Evolutionary conservation across 257 asterid species (phyloP).

Genomic region (Solanum okadae): DNA sequence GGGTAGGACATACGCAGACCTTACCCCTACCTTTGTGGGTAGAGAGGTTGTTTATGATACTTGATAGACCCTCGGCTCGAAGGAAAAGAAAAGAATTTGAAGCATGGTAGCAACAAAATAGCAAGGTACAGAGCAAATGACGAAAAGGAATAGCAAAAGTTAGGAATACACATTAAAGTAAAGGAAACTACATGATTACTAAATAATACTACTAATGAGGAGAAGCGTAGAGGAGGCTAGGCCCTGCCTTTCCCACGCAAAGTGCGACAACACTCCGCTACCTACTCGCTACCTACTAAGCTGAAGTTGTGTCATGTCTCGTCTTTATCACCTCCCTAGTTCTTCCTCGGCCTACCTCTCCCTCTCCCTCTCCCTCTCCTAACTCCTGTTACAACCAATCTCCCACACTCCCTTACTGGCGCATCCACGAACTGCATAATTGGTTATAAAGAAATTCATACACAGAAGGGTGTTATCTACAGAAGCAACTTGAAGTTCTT

Average conservation of each 20-base stretch:
- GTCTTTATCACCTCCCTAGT: neutral
- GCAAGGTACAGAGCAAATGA: neutral
- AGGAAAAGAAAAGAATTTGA: too few species aligned
- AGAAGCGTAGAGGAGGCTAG: neutral
- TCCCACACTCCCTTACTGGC: neutral
- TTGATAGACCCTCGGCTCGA: too few species aligned
- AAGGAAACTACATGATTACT: neutral
- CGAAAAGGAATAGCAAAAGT: neutral
- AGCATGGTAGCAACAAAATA: too few species aligned
- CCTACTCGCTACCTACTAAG: neutral
- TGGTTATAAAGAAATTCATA: neutral
- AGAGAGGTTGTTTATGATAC: too few species aligned
- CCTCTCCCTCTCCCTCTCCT: neutral
- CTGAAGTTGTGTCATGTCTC: neutral
- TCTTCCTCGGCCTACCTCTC: neutral
- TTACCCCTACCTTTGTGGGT: too few species aligned
- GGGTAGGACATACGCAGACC: too few species aligned
- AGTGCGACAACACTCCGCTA: neutral
- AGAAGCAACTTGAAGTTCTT: neutral
- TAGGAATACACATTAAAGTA: neutral
- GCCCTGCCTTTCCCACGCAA: neutral
- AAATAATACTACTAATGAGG: neutral
- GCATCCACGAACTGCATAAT: neutral
- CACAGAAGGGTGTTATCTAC: neutral
- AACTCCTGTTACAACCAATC: neutral